A percentile compares a stretch with the other conserved stretches of the same genome.
phyloP scores from a whole-genome alignment of 768 basidiomycete genomes.

The Calocera cornea region DNA sequence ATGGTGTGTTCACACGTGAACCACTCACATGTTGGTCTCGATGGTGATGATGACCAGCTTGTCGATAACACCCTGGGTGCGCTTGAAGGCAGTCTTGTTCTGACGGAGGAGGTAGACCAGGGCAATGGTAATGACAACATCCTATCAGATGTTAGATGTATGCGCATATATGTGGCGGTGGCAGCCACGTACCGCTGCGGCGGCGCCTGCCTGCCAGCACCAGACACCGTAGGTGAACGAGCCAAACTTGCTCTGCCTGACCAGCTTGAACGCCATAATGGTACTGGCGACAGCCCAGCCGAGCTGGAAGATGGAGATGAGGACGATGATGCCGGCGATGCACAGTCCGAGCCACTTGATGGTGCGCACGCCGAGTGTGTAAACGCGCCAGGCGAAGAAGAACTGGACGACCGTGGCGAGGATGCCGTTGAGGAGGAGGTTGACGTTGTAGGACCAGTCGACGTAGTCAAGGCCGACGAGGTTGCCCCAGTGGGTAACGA shows the following conservation, averaged over 20 bases:
- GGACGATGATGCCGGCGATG: background rate
- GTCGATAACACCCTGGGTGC: background rate
- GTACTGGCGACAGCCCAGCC: background rate
- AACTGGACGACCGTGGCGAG: background rate
- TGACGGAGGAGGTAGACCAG: background rate
- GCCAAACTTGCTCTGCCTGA: conserved; percentile 1
- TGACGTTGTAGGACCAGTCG: conserved; percentile 4
- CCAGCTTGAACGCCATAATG: conserved; percentile 1
- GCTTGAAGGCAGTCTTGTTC: conserved; percentile 3
- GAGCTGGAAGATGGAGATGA: conserved; percentile 1
- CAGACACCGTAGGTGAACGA: conserved; percentile 1
- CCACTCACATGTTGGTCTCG: background rate
- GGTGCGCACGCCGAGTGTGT: background rate
- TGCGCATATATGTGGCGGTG: background rate
- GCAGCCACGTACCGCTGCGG: background rate
- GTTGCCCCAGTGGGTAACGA: conserved; percentile 3
- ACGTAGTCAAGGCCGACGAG: background rate
- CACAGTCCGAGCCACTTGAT: background rate
- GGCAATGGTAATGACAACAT: background rate
- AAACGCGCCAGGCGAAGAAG: conserved; percentile 3
- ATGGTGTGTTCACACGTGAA: background rate
- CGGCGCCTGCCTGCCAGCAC: conserved; percentile 2
- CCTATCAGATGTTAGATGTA: background rate
- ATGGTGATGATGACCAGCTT: conserved; percentile 2
- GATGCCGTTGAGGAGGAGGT: conserved; percentile 2